These are phyloP conservation scores for Xylariaceae sp. DNA, from an alignment of 2,329 filamentous ascomycete species.

Conservation along the genomic window DNA sequence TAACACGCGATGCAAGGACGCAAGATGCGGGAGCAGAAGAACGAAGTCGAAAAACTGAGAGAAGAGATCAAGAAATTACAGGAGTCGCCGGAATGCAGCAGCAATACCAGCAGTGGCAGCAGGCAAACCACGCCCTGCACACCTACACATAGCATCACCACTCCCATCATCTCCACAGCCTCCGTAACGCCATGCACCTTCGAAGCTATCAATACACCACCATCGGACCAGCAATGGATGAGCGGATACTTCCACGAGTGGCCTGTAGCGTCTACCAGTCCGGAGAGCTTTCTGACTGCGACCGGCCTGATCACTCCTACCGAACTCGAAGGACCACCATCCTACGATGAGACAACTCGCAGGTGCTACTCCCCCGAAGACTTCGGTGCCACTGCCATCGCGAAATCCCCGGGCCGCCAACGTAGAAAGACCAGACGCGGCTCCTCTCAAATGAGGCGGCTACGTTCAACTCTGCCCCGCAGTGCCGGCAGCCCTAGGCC, in stretches of 20 bases:
- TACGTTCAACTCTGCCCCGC: constrained; percentile 16
- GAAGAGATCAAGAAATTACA: constrained; percentile 25
- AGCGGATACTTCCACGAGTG: constrained; percentile 23
- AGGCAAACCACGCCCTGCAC: constrained; percentile 22
- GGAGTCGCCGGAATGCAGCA: constrained; percentile 21
- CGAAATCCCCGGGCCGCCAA: constrained; percentile 18
- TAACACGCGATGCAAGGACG: constrained; percentile 18
- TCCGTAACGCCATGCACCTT: constrained; percentile 20
- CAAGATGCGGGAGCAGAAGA: constrained; percentile 26
- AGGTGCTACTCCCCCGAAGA: constrained; percentile 16
- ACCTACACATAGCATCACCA: constrained; percentile 17
- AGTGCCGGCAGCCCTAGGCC: constrained; percentile 18
- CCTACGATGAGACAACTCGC: constrained; percentile 18
- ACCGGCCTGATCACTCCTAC: constrained; percentile 19
- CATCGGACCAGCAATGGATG: constrained; percentile 23
- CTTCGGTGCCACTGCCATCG: constrained; percentile 10
- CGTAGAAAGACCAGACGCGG: constrained; percentile 17
- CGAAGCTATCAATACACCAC: constrained; percentile 18
- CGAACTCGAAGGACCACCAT: constrained; percentile 15
- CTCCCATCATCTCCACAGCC: constrained; percentile 12
- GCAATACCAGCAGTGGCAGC: constrained; percentile 19
- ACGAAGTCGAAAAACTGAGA: constrained; percentile 26
- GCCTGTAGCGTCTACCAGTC: constrained; percentile 17
- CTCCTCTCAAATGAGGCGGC: constrained; percentile 19
- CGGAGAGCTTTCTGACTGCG: constrained; percentile 16